Evolutionary conservation across 768 basidiomycete genomes (phyloP), one percentile per base, ranked within the genome.

Genomic region (Aureoboletus auriporus): DNA sequence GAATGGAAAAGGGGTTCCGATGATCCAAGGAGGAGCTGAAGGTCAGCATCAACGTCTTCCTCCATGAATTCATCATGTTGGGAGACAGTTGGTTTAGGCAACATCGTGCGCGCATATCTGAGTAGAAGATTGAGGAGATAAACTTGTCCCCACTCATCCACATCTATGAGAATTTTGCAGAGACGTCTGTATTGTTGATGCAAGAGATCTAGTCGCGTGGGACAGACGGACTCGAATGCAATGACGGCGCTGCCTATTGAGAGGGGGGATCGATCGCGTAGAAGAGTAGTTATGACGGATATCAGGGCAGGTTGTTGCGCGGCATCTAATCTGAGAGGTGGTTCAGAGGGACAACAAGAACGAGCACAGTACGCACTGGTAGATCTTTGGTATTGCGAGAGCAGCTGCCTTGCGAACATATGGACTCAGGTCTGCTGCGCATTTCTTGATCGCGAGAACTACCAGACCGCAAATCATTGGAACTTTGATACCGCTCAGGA

Each of bases 71-170:
- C 66, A 10, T 44, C 58, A 8, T 64, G 67, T 5, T 59, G 63
- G 8, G 67, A 62, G 16, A 67, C 55, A 1, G 65, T 66, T 9
- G 90, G 85, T 52, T 83, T 73, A 2, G 80, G 77, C 29, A 96
- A 74, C 91, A 95, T 94, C 0, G 77, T 79, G 43, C 94, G 72
- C 3, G 81, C 89, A 62, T 99, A 99, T 50, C 89, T 74, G 47
- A 84, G 68, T 29, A 99, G 75, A 12, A 98, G 74, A 38, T 84
- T 78, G 51, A 95, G 74, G 16, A 93, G 66, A 39, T 84, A 80
- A 6, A 87, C 80, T 66, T 97, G 96, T 0, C 93, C 93, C 96
- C 96, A 99, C 64, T 96, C 95, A 58, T 99, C 96, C 5, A 86
- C 84, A 58, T 99, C 93, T 30, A 92, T 76, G 3, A 98, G 71